These are phyloP conservation scores for Backusella australiensis DNA, from an alignment of 192 early-diverging fungal genomes.

Conservation along the genomic window DNA sequence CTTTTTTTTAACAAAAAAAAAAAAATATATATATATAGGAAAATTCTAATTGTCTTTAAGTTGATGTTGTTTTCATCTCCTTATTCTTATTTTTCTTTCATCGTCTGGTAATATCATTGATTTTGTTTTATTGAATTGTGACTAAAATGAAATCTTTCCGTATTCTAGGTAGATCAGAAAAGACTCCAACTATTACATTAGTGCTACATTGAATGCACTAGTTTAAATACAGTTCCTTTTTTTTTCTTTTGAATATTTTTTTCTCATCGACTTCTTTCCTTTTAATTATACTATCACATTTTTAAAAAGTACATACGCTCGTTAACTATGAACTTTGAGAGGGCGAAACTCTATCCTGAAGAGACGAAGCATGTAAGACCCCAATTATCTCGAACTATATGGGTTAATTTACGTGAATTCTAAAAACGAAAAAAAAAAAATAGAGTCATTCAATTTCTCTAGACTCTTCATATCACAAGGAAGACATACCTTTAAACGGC, in stretches of 20 bases:
- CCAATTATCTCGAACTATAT: neutral
- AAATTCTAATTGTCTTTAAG: neutral
- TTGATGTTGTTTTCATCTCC: neutral
- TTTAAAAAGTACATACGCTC: neutral
- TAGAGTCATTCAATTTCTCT: neutral
- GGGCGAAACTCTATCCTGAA: neutral
- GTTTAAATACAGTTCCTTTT: neutral
- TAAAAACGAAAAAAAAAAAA: neutral
- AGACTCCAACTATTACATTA: neutral
- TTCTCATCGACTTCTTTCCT: neutral
- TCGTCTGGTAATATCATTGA: neutral
- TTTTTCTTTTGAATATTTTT: neutral
- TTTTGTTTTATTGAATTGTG: neutral
- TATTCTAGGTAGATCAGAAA: neutral
- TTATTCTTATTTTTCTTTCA: neutral
- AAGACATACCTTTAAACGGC: neutral
- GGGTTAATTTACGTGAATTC: neutral
- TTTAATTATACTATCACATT: neutral
- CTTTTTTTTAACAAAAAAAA: neutral
- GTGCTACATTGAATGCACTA: neutral
- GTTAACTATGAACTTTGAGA: neutral
- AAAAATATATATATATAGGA: neutral
- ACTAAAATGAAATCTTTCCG: neutral
- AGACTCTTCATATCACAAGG: neutral
- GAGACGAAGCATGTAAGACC: neutral